phyloP scores from a whole-genome alignment of 352 stramenopile genomes.

The Globisporangium parvum region DNA sequence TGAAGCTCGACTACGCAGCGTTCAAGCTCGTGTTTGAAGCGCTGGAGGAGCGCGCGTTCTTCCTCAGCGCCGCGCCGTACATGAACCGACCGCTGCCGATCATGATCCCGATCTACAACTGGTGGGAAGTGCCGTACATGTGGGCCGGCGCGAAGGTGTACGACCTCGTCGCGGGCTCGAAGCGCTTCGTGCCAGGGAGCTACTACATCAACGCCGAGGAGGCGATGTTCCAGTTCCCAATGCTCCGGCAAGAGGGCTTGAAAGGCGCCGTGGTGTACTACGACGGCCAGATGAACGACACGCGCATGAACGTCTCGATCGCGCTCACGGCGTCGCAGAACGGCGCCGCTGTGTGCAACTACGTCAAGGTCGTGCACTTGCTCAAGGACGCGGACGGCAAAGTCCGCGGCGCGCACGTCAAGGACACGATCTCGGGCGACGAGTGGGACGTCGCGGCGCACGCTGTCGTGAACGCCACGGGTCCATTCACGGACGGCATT shows the following conservation, averaged over 20 bases:
- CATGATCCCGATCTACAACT: constrained; percentile 95
- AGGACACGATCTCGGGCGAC: constrained; percentile 86
- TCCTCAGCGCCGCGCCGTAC: constrained; percentile 91
- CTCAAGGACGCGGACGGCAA: constrained; percentile 86
- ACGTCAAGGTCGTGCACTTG: constrained; percentile 84
- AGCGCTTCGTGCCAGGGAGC: constrained; percentile 84
- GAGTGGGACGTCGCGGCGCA: constrained; percentile 88
- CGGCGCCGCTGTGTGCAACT: constrained; percentile 89
- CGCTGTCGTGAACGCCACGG: constrained; percentile 92
- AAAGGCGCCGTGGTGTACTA: constrained; percentile 92
- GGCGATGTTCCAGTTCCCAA: constrained; percentile 92
- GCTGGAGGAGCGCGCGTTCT: constrained; percentile 90
- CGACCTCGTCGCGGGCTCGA: constrained; percentile 87
- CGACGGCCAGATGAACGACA: constrained; percentile 93
- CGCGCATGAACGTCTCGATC: constrained; percentile 92
- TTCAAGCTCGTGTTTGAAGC: constrained; percentile 92
- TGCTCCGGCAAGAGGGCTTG: constrained; percentile 88
- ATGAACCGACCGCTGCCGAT: constrained; percentile 93
- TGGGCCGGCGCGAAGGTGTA: constrained; percentile 92
- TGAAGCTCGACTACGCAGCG: constrained; percentile 85
- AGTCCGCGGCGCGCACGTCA: constrained; percentile 81
- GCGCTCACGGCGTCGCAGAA: constrained; percentile 92
- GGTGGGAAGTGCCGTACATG: constrained; percentile 95
- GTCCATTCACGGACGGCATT: constrained; percentile 89
- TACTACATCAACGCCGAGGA: constrained; percentile 91